Percentiles rank a stretch among this genome's conserved stretches.
phyloP scores from a whole-genome alignment of 257 asterid species.

The Fraxinus quadrangulata region DNA sequence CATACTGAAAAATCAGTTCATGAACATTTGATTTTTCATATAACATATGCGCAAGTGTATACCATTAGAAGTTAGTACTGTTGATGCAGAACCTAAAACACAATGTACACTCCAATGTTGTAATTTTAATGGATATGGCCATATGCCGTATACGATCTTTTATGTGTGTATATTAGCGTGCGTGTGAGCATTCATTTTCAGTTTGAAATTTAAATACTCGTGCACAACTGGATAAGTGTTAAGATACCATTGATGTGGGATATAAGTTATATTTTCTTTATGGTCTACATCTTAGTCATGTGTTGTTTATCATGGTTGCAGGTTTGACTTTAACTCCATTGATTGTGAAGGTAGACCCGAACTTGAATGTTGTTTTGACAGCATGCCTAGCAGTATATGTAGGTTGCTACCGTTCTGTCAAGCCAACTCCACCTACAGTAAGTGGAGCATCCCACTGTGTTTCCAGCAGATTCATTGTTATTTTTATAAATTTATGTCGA shows the following conservation, averaged over 20 bases:
- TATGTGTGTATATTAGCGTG: background rate
- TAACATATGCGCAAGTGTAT: too few relatives aligned
- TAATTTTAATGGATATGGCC: background rate
- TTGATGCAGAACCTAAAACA: background rate
- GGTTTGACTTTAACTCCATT: constrained; percentile 91
- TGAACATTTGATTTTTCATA: too few relatives aligned
- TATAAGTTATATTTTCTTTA: background rate
- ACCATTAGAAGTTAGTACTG: background rate
- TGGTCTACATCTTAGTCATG: constrained; percentile 16
- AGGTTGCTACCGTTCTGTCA: constrained; percentile 87
- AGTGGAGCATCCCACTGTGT: constrained; percentile 34
- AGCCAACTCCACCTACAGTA: constrained; percentile 91
- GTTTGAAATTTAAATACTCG: background rate
- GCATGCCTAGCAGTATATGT: constrained; percentile 89
- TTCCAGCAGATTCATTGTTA: constrained; percentile 11
- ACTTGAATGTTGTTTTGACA: constrained; percentile 79
- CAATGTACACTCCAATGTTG: background rate
- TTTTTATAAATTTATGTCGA: background rate
- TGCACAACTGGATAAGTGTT: background rate
- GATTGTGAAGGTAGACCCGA: constrained; percentile 87
- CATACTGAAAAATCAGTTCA: too few relatives aligned
- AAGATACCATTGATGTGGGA: background rate
- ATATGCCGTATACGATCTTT: background rate
- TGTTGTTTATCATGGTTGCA: constrained; percentile 34
- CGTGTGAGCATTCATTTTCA: background rate